phyloP scores from a whole-genome alignment of 805 yeast genomes.

The Starmerella stellata region DNA sequence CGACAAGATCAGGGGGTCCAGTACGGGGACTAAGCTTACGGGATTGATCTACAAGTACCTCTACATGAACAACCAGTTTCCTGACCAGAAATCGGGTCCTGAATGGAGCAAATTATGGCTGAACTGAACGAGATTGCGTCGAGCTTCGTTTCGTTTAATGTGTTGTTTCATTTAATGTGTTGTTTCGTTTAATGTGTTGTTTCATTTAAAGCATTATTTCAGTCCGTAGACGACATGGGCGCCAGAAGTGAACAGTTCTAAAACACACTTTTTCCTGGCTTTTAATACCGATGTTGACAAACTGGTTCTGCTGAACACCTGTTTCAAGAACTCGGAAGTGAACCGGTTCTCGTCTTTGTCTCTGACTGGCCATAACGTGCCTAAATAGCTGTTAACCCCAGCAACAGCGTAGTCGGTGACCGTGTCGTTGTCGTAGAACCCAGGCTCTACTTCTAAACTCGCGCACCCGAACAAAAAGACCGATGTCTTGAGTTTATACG shows the following conservation, averaged over 20 bases:
- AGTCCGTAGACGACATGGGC: conserved; percentile 86
- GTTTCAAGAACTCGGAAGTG: conserved; percentile 38
- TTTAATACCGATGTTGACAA: conserved; percentile 34
- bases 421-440: conserved; percentile 53
- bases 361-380: conserved; percentile 90
- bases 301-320: conserved; percentile 15
- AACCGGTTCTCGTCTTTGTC: conserved; percentile 85
- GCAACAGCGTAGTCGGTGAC: conserved; percentile 57
- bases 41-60: conserved; percentile 9
- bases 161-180: too few species aligned
- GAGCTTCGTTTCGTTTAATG: too few species aligned
- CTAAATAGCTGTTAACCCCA: conserved; percentile 68
- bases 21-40: conserved; percentile 8
- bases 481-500: conserved; percentile 23
- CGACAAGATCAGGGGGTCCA: conserved; percentile 1
- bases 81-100: not conserved
- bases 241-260: conserved; percentile 69
- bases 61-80: not conserved
- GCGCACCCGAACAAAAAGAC: conserved; percentile 71
- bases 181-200: too few species aligned
- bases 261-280: conserved; percentile 50
- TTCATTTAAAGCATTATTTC: conserved; percentile 30
- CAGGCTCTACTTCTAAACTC: conserved; percentile 44
- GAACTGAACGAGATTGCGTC: too few species aligned
- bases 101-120: not conserved